Evolutionary conservation across 768 basidiomycete genomes (phyloP).

Genomic region (Podaxis sp.): DNA sequence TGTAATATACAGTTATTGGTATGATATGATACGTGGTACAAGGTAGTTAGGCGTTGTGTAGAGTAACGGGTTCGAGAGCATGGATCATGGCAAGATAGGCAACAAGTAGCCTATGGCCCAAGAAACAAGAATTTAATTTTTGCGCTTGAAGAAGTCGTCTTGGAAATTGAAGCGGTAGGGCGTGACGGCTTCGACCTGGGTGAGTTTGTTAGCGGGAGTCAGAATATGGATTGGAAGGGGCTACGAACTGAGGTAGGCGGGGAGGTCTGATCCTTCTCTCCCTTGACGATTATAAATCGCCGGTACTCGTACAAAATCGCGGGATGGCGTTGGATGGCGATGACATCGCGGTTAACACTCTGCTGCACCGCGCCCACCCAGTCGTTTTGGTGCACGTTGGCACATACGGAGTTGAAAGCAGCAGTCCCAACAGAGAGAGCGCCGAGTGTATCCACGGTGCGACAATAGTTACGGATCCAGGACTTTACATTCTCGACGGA

Average conservation of each 20-base stretch:
- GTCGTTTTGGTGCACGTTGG: conserved; percentile 29
- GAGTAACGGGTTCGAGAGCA: background rate
- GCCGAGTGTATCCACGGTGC: conserved; percentile 32
- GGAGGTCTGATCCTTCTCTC: conserved; percentile 29
- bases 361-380: conserved; percentile 39
- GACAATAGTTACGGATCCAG: conserved; percentile 43
- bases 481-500: conserved; percentile 21
- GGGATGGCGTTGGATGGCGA: conserved; percentile 61
- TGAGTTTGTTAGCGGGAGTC: conserved; percentile 5
- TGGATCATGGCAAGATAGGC: background rate
- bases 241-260: conserved; percentile 47
- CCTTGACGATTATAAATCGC: conserved; percentile 61
- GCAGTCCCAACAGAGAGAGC: conserved; percentile 45
- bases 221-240: background rate
- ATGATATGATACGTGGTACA: background rate
- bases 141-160: conserved; percentile 39
- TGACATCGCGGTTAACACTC: conserved; percentile 50
- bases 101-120: background rate
- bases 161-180: conserved; percentile 51
- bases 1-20: conserved; percentile 1
- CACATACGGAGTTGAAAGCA: conserved; percentile 38
- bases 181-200: conserved; percentile 58
- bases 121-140: background rate
- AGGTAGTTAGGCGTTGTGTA: background rate
- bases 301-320: conserved; percentile 59